A percentile compares a stretch with the other conserved stretches of the same genome.
phyloP scores from a whole-genome alignment of 345 rosid genomes.

The Citrus australasica region DNA sequence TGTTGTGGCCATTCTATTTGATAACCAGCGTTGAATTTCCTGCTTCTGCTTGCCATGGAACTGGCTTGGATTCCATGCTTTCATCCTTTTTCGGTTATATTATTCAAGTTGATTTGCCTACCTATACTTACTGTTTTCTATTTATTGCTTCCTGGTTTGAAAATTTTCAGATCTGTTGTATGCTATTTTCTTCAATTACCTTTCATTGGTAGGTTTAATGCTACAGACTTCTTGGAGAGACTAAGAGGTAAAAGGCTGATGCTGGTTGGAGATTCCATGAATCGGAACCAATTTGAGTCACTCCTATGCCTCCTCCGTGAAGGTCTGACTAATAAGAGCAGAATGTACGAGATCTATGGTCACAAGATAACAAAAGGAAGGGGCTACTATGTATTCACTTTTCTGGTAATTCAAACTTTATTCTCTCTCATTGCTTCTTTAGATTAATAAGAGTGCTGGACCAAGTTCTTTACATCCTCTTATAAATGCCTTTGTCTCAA shows the following conservation, averaged over 20 bases:
- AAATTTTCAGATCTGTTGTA: slow-evolving; percentile 3
- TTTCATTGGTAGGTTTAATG: slow-evolving; percentile 80
- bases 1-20: not conserved
- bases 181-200: slow-evolving; percentile 25
- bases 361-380: slow-evolving; percentile 81
- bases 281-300: slow-evolving; percentile 90
- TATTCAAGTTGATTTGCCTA: not conserved
- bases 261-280: slow-evolving; percentile 97
- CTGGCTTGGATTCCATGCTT: not conserved
- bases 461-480: not conserved
- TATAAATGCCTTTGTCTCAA: not conserved
- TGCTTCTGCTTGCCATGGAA: not conserved
- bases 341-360: slow-evolving; percentile 78
- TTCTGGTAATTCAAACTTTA: slow-evolving; percentile 46
- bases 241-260: slow-evolving; percentile 76
- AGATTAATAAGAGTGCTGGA: not conserved
- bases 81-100: not conserved
- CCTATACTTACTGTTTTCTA: not conserved
- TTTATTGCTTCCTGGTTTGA: not conserved
- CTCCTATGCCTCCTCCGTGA: slow-evolving; percentile 79
- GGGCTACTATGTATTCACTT: slow-evolving; percentile 74
- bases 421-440: slow-evolving; percentile 7
- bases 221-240: slow-evolving; percentile 84
- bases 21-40: not conserved
- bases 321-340: slow-evolving; percentile 60